Conservation (phyloP, 2,329 filamentous ascomycete genomes). For the Lasiodiplodia sp. region DNA sequence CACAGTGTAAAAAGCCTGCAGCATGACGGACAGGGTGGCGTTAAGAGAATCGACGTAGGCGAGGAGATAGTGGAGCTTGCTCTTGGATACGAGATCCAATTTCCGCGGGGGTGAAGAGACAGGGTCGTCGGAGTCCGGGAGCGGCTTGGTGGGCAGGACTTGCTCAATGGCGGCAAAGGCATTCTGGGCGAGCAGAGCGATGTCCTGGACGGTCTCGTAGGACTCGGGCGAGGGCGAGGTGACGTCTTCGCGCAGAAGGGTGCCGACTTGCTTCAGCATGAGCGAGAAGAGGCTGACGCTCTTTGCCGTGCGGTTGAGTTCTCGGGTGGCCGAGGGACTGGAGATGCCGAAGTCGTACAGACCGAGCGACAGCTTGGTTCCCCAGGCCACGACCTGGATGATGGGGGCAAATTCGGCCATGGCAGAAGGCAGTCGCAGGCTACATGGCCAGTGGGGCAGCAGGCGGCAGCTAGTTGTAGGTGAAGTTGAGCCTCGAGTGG, state of each 20-base stretch:
- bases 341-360: conserved; percentile 43
- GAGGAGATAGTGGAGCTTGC: conserved; percentile 42
- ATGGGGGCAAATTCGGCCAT: conserved; percentile 48
- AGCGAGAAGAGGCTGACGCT: conserved; percentile 45
- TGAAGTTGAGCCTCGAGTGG: conserved; percentile 6
- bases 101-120: conserved; percentile 25
- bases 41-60: conserved; percentile 45
- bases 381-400: conserved; percentile 43
- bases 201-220: conserved; percentile 43
- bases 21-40: conserved; percentile 46
- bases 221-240: conserved; percentile 46
- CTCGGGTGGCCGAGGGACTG: conserved; percentile 37
- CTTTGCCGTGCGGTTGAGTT: conserved; percentile 42
- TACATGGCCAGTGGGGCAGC: conserved; percentile 19
- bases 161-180: conserved; percentile 41
- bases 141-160: conserved; percentile 32
- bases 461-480: conserved; percentile 11
- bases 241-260: conserved; percentile 47
- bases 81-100: conserved; percentile 32
- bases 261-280: conserved; percentile 48
- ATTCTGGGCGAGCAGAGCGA: conserved; percentile 41
- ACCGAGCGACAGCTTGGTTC: conserved; percentile 43
- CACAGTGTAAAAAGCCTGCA: conserved; percentile 48
- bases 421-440: conserved; percentile 19
- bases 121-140: conserved; percentile 22